Conservation (phyloP, 1,284 basidiomycete species). For the Heterobasidion annosum region DNA sequence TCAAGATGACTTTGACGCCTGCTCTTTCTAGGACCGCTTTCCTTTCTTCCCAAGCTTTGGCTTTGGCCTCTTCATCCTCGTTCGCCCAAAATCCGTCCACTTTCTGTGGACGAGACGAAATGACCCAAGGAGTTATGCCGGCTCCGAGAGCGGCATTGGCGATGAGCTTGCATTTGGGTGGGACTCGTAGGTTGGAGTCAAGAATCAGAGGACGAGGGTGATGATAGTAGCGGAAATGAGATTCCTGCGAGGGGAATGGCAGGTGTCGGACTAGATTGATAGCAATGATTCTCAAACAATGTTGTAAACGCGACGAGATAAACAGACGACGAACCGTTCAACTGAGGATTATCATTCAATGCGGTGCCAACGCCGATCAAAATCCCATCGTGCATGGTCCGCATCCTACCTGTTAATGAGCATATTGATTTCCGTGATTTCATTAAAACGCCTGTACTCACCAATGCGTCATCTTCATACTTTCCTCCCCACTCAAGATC, state of each 20-base stretch:
- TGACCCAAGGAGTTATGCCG: conserved; percentile 72
- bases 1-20: conserved; percentile 9
- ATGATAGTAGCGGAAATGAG: conserved; percentile 27
- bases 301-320: background rate
- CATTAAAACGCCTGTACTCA: conserved; percentile 22
- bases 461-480: conserved; percentile 95
- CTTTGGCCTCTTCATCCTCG: conserved; percentile 17
- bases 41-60: conserved; percentile 25
- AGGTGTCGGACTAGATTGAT: conserved; percentile 42
- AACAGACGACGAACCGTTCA: conserved; percentile 62
- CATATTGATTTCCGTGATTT: background rate
- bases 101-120: conserved; percentile 26
- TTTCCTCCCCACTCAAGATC: conserved; percentile 77
- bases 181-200: conserved; percentile 67
- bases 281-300: conserved; percentile 1
- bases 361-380: conserved; percentile 88
- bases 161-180: conserved; percentile 66
- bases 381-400: conserved; percentile 88
- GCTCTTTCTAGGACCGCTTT: conserved; percentile 33
- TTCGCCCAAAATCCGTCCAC: conserved; percentile 20
- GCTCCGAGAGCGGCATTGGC: conserved; percentile 48
- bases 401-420: conserved; percentile 46
- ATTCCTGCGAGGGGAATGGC: conserved; percentile 28
- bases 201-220: conserved; percentile 82
- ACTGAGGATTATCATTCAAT: conserved; percentile 86